These are phyloP conservation scores for Paracamarosporium sp. DNA, from an alignment of 2,329 filamentous ascomycete species.

Conservation along the genomic window DNA sequence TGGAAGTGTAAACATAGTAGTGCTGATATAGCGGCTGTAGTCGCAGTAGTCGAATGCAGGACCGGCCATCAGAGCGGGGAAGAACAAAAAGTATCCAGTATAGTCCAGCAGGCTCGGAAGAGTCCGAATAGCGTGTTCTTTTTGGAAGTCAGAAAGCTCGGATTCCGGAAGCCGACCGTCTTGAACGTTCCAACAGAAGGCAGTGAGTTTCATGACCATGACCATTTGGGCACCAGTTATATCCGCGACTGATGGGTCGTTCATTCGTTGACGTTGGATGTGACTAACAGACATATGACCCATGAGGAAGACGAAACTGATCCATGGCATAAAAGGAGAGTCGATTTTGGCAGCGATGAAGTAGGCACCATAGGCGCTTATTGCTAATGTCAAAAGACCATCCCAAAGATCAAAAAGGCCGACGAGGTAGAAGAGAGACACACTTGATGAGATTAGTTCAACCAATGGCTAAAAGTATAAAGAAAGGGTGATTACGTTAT, in stretches of 20 bases:
- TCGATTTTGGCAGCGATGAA: conserved; percentile 82
- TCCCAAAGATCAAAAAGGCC: conserved; percentile 93
- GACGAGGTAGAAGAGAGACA: conserved; percentile 88
- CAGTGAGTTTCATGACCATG: conserved; percentile 93
- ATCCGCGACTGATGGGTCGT: conserved; percentile 74
- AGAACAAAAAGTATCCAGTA: conserved; percentile 90
- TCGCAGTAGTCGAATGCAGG: conserved; percentile 95
- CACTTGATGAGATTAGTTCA: conserved; percentile 52
- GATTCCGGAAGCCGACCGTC: conserved; percentile 82
- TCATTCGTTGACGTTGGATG: conserved; percentile 76
- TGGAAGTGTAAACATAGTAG: conserved; percentile 90
- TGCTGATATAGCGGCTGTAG: conserved; percentile 91
- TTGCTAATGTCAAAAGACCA: conserved; percentile 78
- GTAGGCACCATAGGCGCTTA: conserved; percentile 82
- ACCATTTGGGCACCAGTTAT: conserved; percentile 98
- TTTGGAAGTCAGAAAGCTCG: conserved; percentile 86
- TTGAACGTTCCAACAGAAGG: conserved; percentile 98
- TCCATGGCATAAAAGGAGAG: conserved; percentile 96
- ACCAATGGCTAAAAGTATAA: not conserved
- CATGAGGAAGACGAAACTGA: conserved; percentile 94
- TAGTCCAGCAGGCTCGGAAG: conserved; percentile 83
- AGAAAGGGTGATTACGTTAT: conserved; percentile 65
- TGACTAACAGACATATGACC: conserved; percentile 92
- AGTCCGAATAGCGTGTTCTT: conserved; percentile 75
- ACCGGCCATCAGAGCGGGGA: conserved; percentile 86